These are phyloP conservation scores for Fusarium secorum DNA, from an alignment of 2,329 filamentous ascomycete species.

Conservation along the genomic window DNA sequence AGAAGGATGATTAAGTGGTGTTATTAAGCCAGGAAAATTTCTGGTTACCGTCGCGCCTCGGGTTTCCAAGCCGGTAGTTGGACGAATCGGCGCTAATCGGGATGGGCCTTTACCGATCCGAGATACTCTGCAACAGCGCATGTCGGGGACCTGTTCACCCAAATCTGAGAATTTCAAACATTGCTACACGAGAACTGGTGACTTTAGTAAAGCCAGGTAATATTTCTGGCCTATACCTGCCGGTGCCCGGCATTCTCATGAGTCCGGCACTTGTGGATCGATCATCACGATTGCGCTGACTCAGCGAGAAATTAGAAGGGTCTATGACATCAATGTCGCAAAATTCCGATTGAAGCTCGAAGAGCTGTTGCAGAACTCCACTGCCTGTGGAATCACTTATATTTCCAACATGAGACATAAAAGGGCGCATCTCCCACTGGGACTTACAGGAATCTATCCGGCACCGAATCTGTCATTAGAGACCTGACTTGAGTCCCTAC, in stretches of 20 bases:
- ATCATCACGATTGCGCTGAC: neutral
- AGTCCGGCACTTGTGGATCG: neutral
- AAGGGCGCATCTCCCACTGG: fast-evolving
- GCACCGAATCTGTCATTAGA: too few relatives aligned
- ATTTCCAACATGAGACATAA: neutral
- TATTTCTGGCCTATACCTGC: fast-evolving
- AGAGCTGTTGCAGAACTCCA: neutral
- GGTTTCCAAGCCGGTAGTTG: neutral
- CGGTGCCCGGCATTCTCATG: too few relatives aligned
- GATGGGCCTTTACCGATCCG: neutral
- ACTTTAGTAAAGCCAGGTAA: neutral
- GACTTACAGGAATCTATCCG: fast-evolving
- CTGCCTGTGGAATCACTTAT: neutral
- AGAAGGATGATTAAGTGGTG: neutral
- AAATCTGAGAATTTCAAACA: too few relatives aligned
- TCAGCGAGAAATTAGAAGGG: neutral
- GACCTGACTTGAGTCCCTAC: fast-evolving
- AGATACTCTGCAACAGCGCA: neutral
- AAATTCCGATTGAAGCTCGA: neutral
- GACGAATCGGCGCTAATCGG: neutral
- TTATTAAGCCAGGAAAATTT: neutral
- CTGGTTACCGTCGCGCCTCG: neutral
- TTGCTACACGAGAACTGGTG: fast-evolving
- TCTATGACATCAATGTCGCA: neutral
- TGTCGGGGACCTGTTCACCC: neutral